A percentile compares a stretch with the other conserved stretches of the same genome.
These are phyloP conservation scores for Baudoinia panamericana DNA, from an alignment of 495 filamentous ascomycete species.

Conservation along the genomic window DNA sequence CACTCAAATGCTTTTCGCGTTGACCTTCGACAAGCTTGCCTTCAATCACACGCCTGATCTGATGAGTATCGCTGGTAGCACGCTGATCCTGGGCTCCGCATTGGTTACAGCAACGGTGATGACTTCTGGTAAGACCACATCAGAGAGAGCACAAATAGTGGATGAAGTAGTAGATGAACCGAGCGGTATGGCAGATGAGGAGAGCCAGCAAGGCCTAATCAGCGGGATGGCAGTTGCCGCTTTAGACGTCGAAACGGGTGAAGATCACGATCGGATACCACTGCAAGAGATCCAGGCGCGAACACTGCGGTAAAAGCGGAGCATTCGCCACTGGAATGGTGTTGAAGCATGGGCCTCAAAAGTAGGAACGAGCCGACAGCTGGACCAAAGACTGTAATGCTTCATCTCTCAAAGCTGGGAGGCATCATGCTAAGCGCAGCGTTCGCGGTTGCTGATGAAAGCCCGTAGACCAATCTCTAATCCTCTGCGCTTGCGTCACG, in stretches of 20 bases:
- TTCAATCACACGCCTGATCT: slow-evolving; percentile 57
- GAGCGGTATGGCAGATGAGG: slow-evolving; percentile 11
- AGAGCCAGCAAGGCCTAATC: slow-evolving; percentile 18
- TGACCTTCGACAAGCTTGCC: slow-evolving; percentile 65
- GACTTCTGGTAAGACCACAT: slow-evolving; percentile 14
- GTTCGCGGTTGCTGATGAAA: no score
- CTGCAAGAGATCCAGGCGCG: slow-evolving; percentile 17
- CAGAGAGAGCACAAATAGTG: slow-evolving; percentile 8
- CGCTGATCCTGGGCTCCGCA: slow-evolving; percentile 66
- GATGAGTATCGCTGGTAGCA: slow-evolving; percentile 58
- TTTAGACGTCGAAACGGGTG: slow-evolving; percentile 1
- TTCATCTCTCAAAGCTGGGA: no score
- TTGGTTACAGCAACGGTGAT: slow-evolving; percentile 59
- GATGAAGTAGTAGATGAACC: slow-evolving; percentile 17
- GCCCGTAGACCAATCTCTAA: no score
- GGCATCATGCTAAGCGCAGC: no score
- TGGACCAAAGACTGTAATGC: no score
- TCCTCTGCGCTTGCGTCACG: no score
- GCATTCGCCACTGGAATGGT: no score
- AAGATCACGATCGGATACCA: slow-evolving; percentile 9
- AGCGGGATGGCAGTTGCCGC: slow-evolving; percentile 27
- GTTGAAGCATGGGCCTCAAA: no score
- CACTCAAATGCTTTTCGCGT: slow-evolving; percentile 82
- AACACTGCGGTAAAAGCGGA: slow-evolving; percentile 18
- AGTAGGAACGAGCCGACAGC: no score